Evolutionary conservation across 2,329 filamentous ascomycete species (phyloP).

Genomic region (Cryoendolithus antarcticus): DNA sequence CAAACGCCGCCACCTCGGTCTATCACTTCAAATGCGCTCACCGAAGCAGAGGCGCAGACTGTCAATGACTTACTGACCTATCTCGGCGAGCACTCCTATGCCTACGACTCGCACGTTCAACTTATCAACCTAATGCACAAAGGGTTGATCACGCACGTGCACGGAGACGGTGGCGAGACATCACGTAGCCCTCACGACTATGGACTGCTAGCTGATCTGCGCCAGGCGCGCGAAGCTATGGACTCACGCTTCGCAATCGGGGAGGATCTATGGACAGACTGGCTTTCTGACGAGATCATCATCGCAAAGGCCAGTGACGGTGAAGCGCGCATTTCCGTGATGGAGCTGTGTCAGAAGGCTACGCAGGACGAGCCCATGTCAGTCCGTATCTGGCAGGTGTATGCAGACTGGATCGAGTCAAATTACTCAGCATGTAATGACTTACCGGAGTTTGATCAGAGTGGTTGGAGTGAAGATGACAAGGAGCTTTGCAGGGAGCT

Average conservation of each 20-base stretch:
- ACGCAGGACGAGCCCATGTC: constrained; percentile 61
- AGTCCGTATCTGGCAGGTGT: constrained; percentile 61
- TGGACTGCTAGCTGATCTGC: constrained; percentile 33
- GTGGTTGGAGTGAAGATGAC: constrained; percentile 51
- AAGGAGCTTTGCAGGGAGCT: constrained; percentile 55
- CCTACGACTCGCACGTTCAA: constrained; percentile 36
- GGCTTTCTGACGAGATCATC: constrained; percentile 59
- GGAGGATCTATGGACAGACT: constrained; percentile 66
- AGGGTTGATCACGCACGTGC: constrained; percentile 32
- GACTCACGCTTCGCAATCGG: constrained; percentile 56
- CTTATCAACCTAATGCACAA: constrained; percentile 37
- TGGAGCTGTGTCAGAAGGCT: constrained; percentile 62
- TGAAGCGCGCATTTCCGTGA: constrained; percentile 54
- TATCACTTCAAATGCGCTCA: constrained; percentile 31
- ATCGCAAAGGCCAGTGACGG: constrained; percentile 40
- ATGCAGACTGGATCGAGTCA: constrained; percentile 66
- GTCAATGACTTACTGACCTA: constrained; percentile 32
- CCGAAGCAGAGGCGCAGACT: constrained; percentile 30
- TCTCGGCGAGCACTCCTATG: constrained; percentile 35
- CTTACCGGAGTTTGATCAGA: constrained; percentile 34
- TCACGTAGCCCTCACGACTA: constrained; percentile 27
- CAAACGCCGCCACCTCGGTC: constrained; percentile 29
- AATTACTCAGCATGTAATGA: constrained; percentile 55
- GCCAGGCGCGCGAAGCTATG: constrained; percentile 44
- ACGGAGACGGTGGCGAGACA: constrained; percentile 13